Conservation (phyloP, 306 rosid species). For the Abrus precatorius region DNA sequence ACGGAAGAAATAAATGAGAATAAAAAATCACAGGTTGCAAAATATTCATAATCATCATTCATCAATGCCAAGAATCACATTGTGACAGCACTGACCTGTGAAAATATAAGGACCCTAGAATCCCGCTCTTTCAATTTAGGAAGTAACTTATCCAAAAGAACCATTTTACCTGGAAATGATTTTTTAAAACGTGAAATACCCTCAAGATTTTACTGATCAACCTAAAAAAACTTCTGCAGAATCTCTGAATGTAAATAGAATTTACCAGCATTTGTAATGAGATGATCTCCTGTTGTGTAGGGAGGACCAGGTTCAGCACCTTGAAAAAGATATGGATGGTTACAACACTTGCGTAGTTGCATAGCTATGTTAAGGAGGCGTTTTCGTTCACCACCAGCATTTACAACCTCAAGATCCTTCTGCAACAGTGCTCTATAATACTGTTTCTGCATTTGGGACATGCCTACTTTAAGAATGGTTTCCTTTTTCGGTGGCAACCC, state of each 20-base stretch:
- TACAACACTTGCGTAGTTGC: slow-evolving; percentile 99
- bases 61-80: slow-evolving; percentile 29
- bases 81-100: slow-evolving; percentile 62
- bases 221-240: slow-evolving; percentile 32
- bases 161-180: slow-evolving; percentile 87
- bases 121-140: slow-evolving; percentile 98
- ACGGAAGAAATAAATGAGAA: slow-evolving; percentile 32
- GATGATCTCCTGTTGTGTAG: slow-evolving; percentile 96
- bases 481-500: slow-evolving; percentile 98
- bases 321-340: slow-evolving; percentile 98
- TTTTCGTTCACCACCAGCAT: slow-evolving; percentile 99
- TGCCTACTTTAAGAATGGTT: slow-evolving; percentile 97
- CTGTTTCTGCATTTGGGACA: slow-evolving; percentile 99
- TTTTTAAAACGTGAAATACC: neutral
- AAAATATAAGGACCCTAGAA: slow-evolving; percentile 95
- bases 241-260: slow-evolving; percentile 36
- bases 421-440: slow-evolving; percentile 92
- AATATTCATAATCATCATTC: slow-evolving; percentile 19
- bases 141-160: slow-evolving; percentile 96
- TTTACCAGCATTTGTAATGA: slow-evolving; percentile 89
- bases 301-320: slow-evolving; percentile 99
- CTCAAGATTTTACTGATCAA: slow-evolving; percentile 15
- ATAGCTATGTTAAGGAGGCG: slow-evolving; percentile 97
- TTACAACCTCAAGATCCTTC: slow-evolving; percentile 99
- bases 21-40: slow-evolving; percentile 25